A percentile compares a stretch with the other conserved stretches of the same genome.
phyloP scores from a whole-genome alignment of 2,329 filamentous ascomycete species.

The Stylonectria norvegica region DNA sequence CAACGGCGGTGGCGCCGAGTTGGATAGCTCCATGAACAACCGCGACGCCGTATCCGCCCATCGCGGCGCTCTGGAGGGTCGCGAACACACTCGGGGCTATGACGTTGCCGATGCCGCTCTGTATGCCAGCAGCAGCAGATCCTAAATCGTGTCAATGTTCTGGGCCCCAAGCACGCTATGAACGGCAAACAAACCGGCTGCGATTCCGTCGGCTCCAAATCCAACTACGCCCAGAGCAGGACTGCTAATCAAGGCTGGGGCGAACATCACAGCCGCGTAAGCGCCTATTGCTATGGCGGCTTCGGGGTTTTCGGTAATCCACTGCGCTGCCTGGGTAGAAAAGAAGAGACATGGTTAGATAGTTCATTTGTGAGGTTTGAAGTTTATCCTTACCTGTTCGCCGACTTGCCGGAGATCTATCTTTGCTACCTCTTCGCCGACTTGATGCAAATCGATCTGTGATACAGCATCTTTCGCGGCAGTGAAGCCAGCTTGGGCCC shows the following conservation, averaged over 20 bases:
- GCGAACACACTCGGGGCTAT: slow-evolving; percentile 24
- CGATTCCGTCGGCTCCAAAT: slow-evolving; percentile 10
- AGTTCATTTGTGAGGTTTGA: no score
- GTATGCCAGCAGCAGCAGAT: slow-evolving; percentile 22
- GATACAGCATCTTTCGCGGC: no score
- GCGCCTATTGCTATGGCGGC: neutral
- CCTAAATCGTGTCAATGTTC: slow-evolving; percentile 11
- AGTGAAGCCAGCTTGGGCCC: no score
- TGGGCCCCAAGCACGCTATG: neutral
- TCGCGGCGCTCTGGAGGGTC: slow-evolving; percentile 30
- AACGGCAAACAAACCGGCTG: slow-evolving; percentile 3
- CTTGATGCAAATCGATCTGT: no score
- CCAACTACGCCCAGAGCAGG: slow-evolving; percentile 8
- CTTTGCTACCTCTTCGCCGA: no score
- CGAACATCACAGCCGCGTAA: slow-evolving; percentile 2
- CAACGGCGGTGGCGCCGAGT: slow-evolving; percentile 2
- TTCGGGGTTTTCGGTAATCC: neutral
- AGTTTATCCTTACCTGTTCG: no score
- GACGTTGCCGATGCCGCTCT: slow-evolving; percentile 30
- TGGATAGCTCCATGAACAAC: slow-evolving; percentile 19
- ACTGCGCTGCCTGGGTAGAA: no score
- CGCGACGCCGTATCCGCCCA: slow-evolving; percentile 26
- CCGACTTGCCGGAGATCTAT: no score
- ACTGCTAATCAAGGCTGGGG: slow-evolving; percentile 4
- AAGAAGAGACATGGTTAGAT: no score